phyloP scores from a whole-genome alignment of 306 rosid species.

The Luffa aegyptiaca region DNA sequence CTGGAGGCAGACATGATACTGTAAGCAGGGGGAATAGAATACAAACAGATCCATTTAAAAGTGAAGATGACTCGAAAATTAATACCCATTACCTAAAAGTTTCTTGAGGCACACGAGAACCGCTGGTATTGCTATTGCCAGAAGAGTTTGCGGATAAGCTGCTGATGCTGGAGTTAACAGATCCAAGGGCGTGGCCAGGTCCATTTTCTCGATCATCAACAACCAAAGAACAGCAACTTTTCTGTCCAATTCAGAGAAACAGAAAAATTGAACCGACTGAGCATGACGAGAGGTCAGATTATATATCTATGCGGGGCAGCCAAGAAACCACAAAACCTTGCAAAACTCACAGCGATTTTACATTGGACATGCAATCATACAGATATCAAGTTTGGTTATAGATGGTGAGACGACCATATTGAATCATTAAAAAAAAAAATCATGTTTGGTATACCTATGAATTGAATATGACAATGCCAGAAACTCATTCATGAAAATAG shows the following conservation, averaged over 20 bases:
- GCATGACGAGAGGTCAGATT: neutral
- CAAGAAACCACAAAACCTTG: neutral
- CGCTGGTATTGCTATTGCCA: slow-evolving; percentile 9
- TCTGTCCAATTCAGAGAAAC: slow-evolving; percentile 5
- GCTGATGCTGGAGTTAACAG: slow-evolving; percentile 10
- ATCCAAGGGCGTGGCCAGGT: slow-evolving; percentile 14
- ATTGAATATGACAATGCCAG: neutral
- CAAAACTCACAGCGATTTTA: neutral
- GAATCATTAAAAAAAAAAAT: neutral
- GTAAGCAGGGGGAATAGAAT: slow-evolving; percentile 14
- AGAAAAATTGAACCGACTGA: neutral
- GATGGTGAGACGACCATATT: neutral
- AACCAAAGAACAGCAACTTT: slow-evolving; percentile 18
- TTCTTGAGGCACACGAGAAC: slow-evolving; percentile 25
- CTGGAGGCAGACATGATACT: slow-evolving; percentile 29
- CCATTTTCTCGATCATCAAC: slow-evolving; percentile 20
- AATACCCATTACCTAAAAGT: slow-evolving; percentile 23
- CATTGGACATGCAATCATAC: neutral
- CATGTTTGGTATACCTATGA: neutral
- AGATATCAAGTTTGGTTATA: neutral
- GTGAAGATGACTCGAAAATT: neutral
- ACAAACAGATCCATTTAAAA: neutral
- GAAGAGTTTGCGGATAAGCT: slow-evolving; percentile 24
- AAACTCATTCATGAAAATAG: neutral
- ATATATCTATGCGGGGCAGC: neutral